These are phyloP conservation scores for Zygosaccharomyces siamensis DNA, from an alignment of 805 yeast species.

Conservation along the genomic window DNA sequence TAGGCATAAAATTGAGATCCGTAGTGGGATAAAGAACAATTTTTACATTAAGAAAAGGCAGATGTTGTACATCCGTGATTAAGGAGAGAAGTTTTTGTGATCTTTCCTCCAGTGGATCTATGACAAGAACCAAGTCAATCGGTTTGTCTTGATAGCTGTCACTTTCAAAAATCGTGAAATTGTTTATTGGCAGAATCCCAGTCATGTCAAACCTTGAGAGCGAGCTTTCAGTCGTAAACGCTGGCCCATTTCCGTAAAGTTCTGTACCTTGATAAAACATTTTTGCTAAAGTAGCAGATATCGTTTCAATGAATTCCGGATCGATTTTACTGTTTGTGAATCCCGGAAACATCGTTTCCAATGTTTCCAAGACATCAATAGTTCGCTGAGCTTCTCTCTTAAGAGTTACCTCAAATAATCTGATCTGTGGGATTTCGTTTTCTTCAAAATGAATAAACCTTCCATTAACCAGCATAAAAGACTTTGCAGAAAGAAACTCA, in stretches of 20 bases:
- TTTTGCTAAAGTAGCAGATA: conserved; percentile 41
- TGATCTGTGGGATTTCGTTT: conserved; percentile 21
- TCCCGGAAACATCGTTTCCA: conserved; percentile 23
- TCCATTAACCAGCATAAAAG: conserved; percentile 50
- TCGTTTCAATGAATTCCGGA: conserved; percentile 46
- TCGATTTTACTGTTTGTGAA: conserved; percentile 17
- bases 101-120: conserved; percentile 69
- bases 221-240: conserved; percentile 38
- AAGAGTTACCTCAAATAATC: conserved; percentile 38
- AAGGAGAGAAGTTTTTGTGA: conserved; percentile 61
- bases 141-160: conserved; percentile 30
- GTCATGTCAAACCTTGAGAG: conserved; percentile 47
- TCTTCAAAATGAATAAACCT: conserved; percentile 41
- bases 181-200: conserved; percentile 16
- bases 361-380: conserved; percentile 32
- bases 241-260: conserved; percentile 34
- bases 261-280: conserved; percentile 37
- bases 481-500: conserved; percentile 27
- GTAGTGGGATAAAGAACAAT: conserved; percentile 56
- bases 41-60: conserved; percentile 49
- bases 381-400: conserved; percentile 47
- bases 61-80: conserved; percentile 38
- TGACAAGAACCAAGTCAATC: conserved; percentile 52
- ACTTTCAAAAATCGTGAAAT: conserved; percentile 23
- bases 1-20: conserved; percentile 39